Evolutionary conservation across 2,329 filamentous ascomycete genomes (phyloP), one percentile per base, ranked within the genome.

Genomic region (Ceratocystis diversiconidia): DNA sequence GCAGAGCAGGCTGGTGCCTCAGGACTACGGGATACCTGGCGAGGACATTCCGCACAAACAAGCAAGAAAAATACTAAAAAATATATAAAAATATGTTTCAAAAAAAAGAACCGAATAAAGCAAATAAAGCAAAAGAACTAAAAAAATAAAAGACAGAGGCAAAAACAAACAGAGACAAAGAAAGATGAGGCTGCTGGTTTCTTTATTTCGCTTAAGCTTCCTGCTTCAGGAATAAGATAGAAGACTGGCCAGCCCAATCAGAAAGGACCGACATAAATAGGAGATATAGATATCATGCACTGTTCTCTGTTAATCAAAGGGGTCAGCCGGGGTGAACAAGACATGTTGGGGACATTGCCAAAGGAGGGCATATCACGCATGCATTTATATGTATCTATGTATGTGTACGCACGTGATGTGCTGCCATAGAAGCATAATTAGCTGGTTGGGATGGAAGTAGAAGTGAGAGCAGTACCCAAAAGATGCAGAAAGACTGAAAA

Each of bases 121-220:
- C 22, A 50, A n/a, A 50, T 41, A 41, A 41, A 41, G 36, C 22
- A 50, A n/a, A 50, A 50, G 17, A n/a, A 50, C 46, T 7, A 28
- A 5, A 28, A 28, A 28, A 28, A 28, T 10, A n/a, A 22, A 59
- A 59, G 5, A 25, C 19, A 52, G 19, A 52, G 19, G 48, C 5
- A 52, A 52, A 52, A 19, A 15, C 12, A 30, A 59, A 32, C 52
- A 36, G 22, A 30, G 28, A 59, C 28, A 59, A 59, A 36, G n/a
- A 17, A 59, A 59, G 3, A 17, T 17, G 28, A 59, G 52, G 52
- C 52, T 59, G 52, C 32, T 36, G 52, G 52, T n/a, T 59, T 59
- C 17, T 59, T 41, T 41, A 30, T 59, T 59, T 59, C 52, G 52
- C 52, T 59, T 59, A 59, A 30, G 52, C 52, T 59, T 59, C 30